A percentile compares a stretch with the other conserved stretches of the same genome.
Conservation (phyloP, 2,329 filamentous ascomycete genomes). For the Colletotrichum higginsianum region DNA sequence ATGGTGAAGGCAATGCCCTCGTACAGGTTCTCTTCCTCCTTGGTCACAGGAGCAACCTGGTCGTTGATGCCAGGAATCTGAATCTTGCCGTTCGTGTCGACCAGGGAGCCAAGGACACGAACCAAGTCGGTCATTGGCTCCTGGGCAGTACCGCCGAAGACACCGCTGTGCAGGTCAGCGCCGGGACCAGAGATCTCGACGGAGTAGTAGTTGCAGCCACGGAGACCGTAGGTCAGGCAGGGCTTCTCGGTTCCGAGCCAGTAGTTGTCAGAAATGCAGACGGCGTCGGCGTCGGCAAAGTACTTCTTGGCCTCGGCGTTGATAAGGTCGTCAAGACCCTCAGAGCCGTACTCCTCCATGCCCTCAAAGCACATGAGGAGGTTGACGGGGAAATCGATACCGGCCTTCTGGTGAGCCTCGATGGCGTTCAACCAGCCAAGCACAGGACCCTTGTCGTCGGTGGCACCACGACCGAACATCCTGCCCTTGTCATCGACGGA, state of each 20-base stretch:
- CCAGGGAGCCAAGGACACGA: constrained; percentile 84
- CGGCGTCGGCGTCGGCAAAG: constrained; percentile 95
- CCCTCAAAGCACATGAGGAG: constrained; percentile 99
- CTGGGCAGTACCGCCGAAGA: constrained; percentile 96
- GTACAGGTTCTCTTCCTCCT: constrained; percentile 91
- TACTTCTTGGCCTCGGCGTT: constrained; percentile 90
- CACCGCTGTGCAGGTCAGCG: constrained; percentile 95
- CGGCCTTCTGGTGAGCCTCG: constrained; percentile 95
- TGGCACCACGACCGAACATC: constrained; percentile 96
- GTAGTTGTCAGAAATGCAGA: constrained; percentile 99
- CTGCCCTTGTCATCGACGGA: constrained; percentile 90
- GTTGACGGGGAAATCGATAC: constrained; percentile 96
- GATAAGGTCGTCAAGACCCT: constrained; percentile 96
- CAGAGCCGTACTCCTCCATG: constrained; percentile 99
- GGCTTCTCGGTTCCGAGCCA: constrained; percentile 99
- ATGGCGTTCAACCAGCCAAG: constrained; percentile 98
- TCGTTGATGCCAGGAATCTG: constrained; percentile 94
- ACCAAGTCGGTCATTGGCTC: constrained; percentile 99
- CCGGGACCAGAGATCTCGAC: constrained; percentile 91
- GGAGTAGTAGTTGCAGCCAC: constrained; percentile 98
- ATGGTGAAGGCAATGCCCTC: constrained; percentile 93
- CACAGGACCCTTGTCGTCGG: constrained; percentile 98
- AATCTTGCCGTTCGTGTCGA: constrained; percentile 93
- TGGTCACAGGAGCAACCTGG: constrained; percentile 89
- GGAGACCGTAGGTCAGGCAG: constrained; percentile 95